A percentile compares a stretch with the other conserved stretches of the same genome.
These are phyloP conservation scores for Coemansia umbellata DNA, from an alignment of 192 early-diverging fungal genomes.

Conservation along the genomic window DNA sequence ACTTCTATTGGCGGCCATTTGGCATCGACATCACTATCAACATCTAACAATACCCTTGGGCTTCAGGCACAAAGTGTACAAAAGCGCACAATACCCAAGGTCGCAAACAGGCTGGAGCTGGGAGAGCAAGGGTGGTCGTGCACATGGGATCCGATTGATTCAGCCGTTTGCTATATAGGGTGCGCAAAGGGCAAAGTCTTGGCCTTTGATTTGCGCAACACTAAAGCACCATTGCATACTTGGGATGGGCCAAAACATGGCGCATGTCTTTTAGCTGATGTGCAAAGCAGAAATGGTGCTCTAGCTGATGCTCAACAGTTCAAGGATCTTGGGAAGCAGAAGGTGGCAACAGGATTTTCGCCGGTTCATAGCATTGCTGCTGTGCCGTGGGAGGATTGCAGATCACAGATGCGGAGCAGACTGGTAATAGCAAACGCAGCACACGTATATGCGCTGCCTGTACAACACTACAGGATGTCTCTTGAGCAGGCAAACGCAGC, in stretches of 20 bases:
- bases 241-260: conserved; percentile 17
- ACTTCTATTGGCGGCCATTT: background rate
- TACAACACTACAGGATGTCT: too few relatives aligned
- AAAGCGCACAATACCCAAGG: conserved; percentile 2
- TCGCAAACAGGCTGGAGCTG: conserved; percentile 6
- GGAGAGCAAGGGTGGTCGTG: conserved; percentile 31
- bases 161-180: conserved; percentile 22
- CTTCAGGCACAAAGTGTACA: too few relatives aligned
- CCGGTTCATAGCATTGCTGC: conserved; percentile 27
- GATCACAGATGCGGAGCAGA: background rate
- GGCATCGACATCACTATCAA: background rate
- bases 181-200: conserved; percentile 10
- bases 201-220: conserved; percentile 24
- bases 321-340: too few relatives aligned
- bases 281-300: background rate
- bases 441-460: conserved; percentile 20
- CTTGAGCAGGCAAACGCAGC: background rate
- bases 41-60: too few relatives aligned
- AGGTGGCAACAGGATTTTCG: conserved; percentile 8
- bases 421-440: conserved; percentile 32
- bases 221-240: conserved; percentile 1
- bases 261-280: background rate
- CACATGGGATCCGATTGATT: conserved; percentile 21
- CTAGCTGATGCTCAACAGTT: background rate
- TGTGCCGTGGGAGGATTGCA: background rate